Evolutionary conservation across 1,139 yeast species (phyloP).

Genomic region (Suzukiozyma palmioleophila): DNA sequence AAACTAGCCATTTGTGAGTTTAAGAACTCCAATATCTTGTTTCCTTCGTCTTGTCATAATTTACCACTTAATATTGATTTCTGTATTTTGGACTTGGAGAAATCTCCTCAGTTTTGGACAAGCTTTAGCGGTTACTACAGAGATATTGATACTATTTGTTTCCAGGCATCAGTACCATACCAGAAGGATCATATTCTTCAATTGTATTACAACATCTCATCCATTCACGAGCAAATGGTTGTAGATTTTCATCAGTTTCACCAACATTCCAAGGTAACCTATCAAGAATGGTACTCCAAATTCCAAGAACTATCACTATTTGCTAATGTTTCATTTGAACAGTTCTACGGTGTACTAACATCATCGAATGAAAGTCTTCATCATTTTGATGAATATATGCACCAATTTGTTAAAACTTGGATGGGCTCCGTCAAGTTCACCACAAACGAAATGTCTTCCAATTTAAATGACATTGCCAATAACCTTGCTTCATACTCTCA

Average conservation of each 20-base stretch:
- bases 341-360: background rate
- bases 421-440: background rate
- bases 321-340: background rate
- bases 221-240: conserved; percentile 19
- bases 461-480: background rate
- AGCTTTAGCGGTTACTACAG: conserved; percentile 57
- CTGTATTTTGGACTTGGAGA: conserved; percentile 41
- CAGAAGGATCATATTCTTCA: conserved; percentile 48
- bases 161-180: conserved; percentile 46
- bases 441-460: background rate
- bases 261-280: conserved; percentile 10
- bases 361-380: background rate
- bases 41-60: conserved; percentile 29
- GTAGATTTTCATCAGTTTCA: conserved; percentile 14
- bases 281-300: conserved; percentile 11
- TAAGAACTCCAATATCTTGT: conserved; percentile 34
- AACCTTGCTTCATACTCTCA: background rate
- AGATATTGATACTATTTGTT: conserved; percentile 43
- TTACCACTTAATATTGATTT: conserved; percentile 12
- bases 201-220: conserved; percentile 45
- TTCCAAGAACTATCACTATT: conserved; percentile 13
- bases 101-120: conserved; percentile 55
- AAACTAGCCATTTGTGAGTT: conserved; percentile 54
- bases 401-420: background rate
- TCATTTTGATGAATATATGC: background rate